Base-by-base conservation (phyloP, 306 rosid species). In the Cucurbita maxima region DNA sequence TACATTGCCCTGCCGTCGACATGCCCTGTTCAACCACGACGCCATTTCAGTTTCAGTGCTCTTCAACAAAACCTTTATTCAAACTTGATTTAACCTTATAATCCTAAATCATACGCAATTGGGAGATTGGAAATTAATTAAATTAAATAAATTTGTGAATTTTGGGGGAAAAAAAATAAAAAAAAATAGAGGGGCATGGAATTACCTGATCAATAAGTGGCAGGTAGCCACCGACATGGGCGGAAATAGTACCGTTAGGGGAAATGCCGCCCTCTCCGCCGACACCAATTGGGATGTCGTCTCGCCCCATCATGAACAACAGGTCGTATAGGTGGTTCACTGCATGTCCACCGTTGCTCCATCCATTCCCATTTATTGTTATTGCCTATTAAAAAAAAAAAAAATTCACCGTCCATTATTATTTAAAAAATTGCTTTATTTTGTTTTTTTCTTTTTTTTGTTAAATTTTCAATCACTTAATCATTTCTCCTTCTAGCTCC, bases 281-380 rank as follows among this genome's bases (percentile, higher is more conserved):
- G 0, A 84, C 77, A 73, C 99, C 99, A 52, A 94, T 88, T 16
- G 81, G 86, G 59, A 94, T 85, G 83, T 94, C 97, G 4, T 91
- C 99, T 38, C 96, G 88, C 7, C 99, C 95, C 97, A 94, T 94
- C 99, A 89, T 94, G 84, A 89, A 97, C 60, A 94, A 81, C 62
- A 94, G 25, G 71, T 91, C 97, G 78, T 91, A 91, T 1, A 91
- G 10, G 6, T 89, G 76, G 78, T 94, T 94, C 77, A 88, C 88
- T 43, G 95, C 89, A 43, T 67, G 73, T 67, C 95, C 99, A 5
- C 83, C 96, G 73, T 89, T 86, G 68, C 92, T 92, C 99, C 99
- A 94, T 36, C 99, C 97, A 4, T 84, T 91, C 81, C 93, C 92
- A 58, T 89, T 94, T 62, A 91, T 88, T 18, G 89, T 87, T 50